phyloP scores from a whole-genome alignment of 352 stramenopile genomes.

The Phytophthora palmivora region DNA sequence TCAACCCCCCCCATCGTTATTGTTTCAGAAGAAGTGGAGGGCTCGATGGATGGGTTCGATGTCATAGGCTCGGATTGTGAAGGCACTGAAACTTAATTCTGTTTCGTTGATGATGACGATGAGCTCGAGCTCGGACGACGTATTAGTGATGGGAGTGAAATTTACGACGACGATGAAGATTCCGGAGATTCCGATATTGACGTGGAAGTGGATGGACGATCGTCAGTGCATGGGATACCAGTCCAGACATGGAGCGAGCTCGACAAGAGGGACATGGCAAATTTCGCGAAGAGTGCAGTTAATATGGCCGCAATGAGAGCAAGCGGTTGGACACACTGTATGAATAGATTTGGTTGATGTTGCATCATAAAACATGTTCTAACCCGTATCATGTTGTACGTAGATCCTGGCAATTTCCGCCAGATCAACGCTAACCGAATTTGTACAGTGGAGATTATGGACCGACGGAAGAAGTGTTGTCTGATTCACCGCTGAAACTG shows the following conservation, averaged over 20 bases:
- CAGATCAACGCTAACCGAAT: neutral
- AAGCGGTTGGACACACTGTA: constrained; percentile 4
- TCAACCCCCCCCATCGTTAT: no score
- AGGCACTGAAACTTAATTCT: constrained; percentile 3
- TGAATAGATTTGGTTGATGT: constrained; percentile 1
- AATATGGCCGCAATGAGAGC: constrained; percentile 3
- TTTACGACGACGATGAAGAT: neutral
- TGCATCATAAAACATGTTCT: constrained; percentile 19
- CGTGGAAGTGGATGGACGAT: no score
- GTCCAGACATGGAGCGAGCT: no score
- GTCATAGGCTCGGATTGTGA: constrained; percentile 15
- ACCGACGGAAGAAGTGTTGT: constrained; percentile 4
- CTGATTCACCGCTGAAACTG: constrained; percentile 8
- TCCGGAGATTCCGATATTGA: no score
- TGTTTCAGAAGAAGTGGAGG: no score
- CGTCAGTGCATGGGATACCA: no score
- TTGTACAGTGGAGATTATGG: constrained; percentile 2
- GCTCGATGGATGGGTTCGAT: no score
- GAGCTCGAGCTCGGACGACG: constrained; percentile 1
- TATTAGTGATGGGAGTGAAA: neutral
- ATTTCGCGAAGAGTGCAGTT: neutral
- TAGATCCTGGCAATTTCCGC: constrained; percentile 4
- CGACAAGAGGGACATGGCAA: constrained; percentile 1
- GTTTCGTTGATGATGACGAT: constrained; percentile 6
- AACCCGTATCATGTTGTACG: constrained; percentile 5